Conservation (phyloP, 768 basidiomycete species). For the Pisolithus marmoratus region DNA sequence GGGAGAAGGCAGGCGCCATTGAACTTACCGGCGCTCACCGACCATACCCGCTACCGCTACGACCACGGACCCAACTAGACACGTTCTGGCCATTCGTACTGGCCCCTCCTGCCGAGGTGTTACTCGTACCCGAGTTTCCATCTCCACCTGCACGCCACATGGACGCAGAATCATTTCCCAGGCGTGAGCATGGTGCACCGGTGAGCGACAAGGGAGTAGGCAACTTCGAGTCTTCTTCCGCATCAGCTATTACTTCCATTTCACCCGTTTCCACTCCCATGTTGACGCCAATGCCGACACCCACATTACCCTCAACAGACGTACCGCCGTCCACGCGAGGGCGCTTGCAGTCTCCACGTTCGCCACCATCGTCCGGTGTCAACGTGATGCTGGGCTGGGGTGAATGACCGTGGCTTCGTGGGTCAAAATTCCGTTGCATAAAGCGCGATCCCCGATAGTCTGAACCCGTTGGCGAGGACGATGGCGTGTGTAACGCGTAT, state of each 20-base stretch:
- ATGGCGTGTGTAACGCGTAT: conserved; percentile 20
- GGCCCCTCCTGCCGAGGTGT: conserved; percentile 11
- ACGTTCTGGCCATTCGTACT: conserved; percentile 6
- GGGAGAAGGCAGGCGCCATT: neutral
- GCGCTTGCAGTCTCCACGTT: conserved; percentile 19
- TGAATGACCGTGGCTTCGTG: conserved; percentile 6
- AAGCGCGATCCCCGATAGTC: conserved; percentile 13
- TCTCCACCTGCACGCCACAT: neutral
- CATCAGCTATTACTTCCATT: conserved; percentile 18
- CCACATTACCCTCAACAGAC: conserved; percentile 3
- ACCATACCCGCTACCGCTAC: conserved; percentile 1
- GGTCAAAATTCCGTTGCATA: neutral
- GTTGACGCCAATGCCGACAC: conserved; percentile 4
- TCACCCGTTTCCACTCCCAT: conserved; percentile 12
- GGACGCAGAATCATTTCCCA: neutral
- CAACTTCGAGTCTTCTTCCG: conserved; percentile 12
- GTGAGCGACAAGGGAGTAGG: conserved; percentile 18
- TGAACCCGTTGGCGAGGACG: conserved; percentile 23
- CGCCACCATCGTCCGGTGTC: conserved; percentile 18
- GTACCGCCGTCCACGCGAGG: conserved; percentile 14
- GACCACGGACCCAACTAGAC: conserved; percentile 6
- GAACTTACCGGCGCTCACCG: conserved; percentile 15
- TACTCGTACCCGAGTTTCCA: conserved; percentile 5
- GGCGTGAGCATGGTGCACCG: neutral
- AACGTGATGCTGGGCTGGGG: conserved; percentile 27